Base-by-base conservation (phyloP, 768 basidiomycete species). In the Tulasnella sp. region DNA sequence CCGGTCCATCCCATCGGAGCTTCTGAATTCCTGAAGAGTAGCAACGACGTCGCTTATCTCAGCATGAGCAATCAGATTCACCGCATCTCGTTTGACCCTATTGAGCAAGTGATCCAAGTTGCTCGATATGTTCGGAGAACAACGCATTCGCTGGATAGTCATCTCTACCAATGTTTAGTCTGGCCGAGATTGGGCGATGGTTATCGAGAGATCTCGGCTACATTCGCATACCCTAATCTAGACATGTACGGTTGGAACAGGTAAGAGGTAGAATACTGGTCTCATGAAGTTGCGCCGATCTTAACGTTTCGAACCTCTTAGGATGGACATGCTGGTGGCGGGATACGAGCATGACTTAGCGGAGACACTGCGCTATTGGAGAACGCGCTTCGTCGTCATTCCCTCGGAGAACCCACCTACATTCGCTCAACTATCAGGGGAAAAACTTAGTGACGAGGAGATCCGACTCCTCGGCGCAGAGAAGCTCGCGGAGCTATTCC, bases 11-110 rank as follows among this genome's bases (percentile, higher is more conserved):
- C 76, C n/a, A 79, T 78, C 22, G 81, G 81, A 6, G 80, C 81
- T 1, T 78, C 79, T 1, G 80, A 82, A 67, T 78, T 80, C 1
- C 75, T 82, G 1, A 72, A 66, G 40, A 75, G 75, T 41, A 74
- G 76, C 34, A 66, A 19, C 34, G 75, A 68, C 42, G 76, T 78
- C 67, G 89, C 97, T 7, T 98, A 91, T 81, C 84, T 98, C 69
- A 93, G 93, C 76, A 95, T 95, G 87, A 90, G 90, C 78, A 96
- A 98, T 78, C 93, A 96, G 80, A 94, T 98, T 52, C 96, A 98
- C 79, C 85, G 90, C 32, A 89, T 99, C 74, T 89, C 90, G 47
- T 98, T 95, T 77, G 92, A 90, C 62, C 77, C 78, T 34, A 77
- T 78, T 4, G 91, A 92, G n/a, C 91, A 95, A 76, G 86, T 88